phyloP scores from a whole-genome alignment of 73 alveolate species.

The Diophrys appendiculata region DNA sequence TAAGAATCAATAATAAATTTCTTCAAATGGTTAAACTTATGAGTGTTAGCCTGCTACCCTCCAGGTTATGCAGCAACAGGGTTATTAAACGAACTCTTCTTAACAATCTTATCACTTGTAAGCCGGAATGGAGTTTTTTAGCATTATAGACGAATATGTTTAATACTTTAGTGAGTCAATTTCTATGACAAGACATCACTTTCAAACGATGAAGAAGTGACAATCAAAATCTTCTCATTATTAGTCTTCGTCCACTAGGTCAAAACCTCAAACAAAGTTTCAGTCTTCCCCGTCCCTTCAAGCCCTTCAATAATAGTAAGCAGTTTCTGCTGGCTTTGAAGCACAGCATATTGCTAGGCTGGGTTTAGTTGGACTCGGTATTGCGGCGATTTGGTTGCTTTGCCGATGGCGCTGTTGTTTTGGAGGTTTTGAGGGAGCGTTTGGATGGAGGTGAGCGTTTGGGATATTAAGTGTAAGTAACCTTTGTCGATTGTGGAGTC shows the following conservation, averaged over 20 bases:
- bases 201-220: too few species aligned
- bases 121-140: too few species aligned
- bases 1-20: not conserved
- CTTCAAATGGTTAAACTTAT: not conserved
- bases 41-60: not conserved
- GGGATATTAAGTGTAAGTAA: not conserved
- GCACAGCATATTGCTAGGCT: not conserved
- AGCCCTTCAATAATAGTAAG: not conserved
- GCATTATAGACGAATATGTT: too few species aligned
- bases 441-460: not conserved
- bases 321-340: not conserved
- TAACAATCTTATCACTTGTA: too few species aligned
- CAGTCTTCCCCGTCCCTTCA: not conserved
- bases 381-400: not conserved
- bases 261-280: not conserved
- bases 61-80: too few species aligned
- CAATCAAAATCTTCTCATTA: too few species aligned
- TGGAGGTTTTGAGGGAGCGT: not conserved
- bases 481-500: too few species aligned
- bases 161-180: too few species aligned
- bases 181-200: too few species aligned
- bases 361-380: not conserved
- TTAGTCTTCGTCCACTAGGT: not conserved
- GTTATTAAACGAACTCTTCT: too few species aligned
- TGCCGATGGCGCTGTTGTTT: not conserved